A percentile compares a stretch with the other conserved stretches of the same genome.
Evolutionary conservation across 805 yeast species (phyloP).

Genomic region (Grigorovia humatica): DNA sequence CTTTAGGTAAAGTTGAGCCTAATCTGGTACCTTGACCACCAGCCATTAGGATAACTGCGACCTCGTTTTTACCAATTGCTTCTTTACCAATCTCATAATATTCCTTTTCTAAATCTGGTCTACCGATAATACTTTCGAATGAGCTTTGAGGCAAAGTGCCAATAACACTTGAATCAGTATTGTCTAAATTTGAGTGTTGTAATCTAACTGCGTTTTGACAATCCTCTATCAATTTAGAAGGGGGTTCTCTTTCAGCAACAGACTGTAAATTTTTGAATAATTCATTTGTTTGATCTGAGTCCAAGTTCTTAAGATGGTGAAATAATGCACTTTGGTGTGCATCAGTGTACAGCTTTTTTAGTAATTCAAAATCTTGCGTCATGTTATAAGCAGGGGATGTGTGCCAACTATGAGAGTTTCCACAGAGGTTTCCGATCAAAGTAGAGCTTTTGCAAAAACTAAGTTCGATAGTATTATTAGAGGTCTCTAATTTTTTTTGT

Average conservation of each 20-base stretch:
- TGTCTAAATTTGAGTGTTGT: conserved; percentile 16
- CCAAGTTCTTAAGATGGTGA: conserved; percentile 35
- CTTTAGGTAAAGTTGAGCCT: conserved; percentile 87
- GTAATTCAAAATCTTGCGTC: conserved; percentile 1
- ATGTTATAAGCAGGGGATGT: neutral
- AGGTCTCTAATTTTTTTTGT: no score
- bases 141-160: conserved; percentile 47
- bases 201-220: conserved; percentile 35
- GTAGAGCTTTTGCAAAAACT: no score
- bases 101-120: conserved; percentile 23
- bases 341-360: conserved; percentile 11
- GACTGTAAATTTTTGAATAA: conserved; percentile 28
- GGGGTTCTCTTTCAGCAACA: conserved; percentile 12
- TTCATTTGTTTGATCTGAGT: conserved; percentile 26
- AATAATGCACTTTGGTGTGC: conserved; percentile 50
- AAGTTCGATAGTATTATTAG: no score
- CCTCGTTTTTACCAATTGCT: conserved; percentile 61
- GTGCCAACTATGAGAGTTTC: neutral
- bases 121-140: conserved; percentile 36
- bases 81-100: conserved; percentile 51
- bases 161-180: conserved; percentile 20
- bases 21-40: conserved; percentile 98
- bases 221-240: conserved; percentile 29
- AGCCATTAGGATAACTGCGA: conserved; percentile 87
- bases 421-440: no score